phyloP scores from a whole-genome alignment of 805 yeast genomes.

The Wickerhamomyces alni region DNA sequence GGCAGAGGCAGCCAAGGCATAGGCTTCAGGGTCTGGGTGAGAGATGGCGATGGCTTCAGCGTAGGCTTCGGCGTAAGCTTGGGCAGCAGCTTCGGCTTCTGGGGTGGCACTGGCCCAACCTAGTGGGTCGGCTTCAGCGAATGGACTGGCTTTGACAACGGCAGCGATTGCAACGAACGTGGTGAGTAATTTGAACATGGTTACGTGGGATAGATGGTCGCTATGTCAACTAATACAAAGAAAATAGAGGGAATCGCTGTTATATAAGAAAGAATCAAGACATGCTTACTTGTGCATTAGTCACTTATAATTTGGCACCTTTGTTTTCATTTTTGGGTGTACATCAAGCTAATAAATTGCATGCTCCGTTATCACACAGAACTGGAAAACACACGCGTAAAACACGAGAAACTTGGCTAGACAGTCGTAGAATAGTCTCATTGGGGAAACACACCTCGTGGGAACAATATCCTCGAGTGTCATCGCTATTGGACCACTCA shows the following conservation, averaged over 20 bases:
- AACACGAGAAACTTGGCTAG: background rate
- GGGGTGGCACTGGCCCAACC: conserved; percentile 16
- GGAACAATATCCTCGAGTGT: too few species aligned
- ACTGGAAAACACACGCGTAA: background rate
- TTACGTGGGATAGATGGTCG: too few species aligned
- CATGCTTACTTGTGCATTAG: background rate
- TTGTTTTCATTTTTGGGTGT: background rate
- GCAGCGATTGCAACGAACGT: conserved; percentile 14
- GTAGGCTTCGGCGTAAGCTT: conserved; percentile 16
- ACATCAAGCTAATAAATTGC: background rate
- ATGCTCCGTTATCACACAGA: background rate
- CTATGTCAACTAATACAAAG: too few species aligned
- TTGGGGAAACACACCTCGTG: too few species aligned
- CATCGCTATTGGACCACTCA: too few species aligned
- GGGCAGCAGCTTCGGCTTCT: conserved; percentile 15
- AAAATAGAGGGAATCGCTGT: too few species aligned
- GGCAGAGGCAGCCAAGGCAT: conserved; percentile 16
- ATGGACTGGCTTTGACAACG: background rate
- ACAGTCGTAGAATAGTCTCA: too few species aligned
- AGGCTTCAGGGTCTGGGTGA: conserved; percentile 18
- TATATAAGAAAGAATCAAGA: too few species aligned
- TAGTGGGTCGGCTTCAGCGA: conserved; percentile 13
- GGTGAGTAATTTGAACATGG: background rate
- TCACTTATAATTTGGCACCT: background rate
- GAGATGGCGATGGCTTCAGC: conserved; percentile 17